Base-by-base conservation (phyloP, 176 grass and related monocot genomes). In the Miscanthus lutarioriparius region DNA sequence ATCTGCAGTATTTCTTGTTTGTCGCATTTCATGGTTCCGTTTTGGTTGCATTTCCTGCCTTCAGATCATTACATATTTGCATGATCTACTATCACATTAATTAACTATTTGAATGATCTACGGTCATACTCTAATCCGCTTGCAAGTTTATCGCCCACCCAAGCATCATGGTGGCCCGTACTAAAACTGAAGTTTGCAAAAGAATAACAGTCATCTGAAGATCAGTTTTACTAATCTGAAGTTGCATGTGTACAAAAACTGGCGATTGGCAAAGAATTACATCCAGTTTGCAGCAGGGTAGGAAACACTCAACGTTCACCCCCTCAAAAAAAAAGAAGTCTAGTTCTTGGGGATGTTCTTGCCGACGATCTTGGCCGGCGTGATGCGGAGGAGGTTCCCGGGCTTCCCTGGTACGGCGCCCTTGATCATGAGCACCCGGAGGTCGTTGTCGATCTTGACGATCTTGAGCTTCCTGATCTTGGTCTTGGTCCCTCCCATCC, bases 391-490 rank as follows among this genome's bases (percentile, higher is more conserved):
- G 64, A 99, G 93, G 73, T 94, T 99, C 16, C 96, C 96, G 0
- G 91, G 93, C 81, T 99, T 99, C 30, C 96, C 96, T 0, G 96
- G 96, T 39, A 94, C 84, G 26, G 96, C 93, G 1, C 96, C 96
- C 80, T 96, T 99, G 78, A 99, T 84, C 91, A 99, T 87, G 45
- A 99, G 48, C 4, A 87, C 91, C 15, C 84, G 84, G 23, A 96
- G 86, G 43, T 99, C 86, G n/a, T 83, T 92, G 79, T 99, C 96
- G 6, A 99, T 88, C 83, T 93, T 96, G 77, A 99, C 88, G 3
- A 96, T 78, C 59, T 91, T 89, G 49, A 98, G 87, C 87, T 99
- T 99, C 64, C 96, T 56, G 80, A 96, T 92, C 76, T 99, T 99
- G 62, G 88, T 96, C 84, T 89, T 96, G 35, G 81, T 91, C 51